Percentiles rank a stretch among this genome's conserved stretches.
phyloP scores from a whole-genome alignment of 495 filamentous ascomycete species.

The Penicillium steckii region DNA sequence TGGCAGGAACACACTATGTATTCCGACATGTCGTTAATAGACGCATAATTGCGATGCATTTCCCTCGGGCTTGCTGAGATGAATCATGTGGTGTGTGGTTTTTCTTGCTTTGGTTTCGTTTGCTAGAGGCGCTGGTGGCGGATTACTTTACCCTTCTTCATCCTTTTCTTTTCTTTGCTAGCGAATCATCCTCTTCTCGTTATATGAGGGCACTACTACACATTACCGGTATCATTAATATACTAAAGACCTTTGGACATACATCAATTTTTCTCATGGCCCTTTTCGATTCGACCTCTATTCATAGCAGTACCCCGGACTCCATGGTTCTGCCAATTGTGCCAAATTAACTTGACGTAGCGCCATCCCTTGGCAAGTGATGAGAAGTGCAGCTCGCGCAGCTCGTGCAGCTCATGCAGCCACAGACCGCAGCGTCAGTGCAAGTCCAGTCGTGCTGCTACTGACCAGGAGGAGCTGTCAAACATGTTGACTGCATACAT shows the following conservation, averaged over 20 bases:
- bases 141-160: too few species aligned
- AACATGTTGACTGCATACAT: too few species aligned
- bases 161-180: neutral
- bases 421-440: neutral
- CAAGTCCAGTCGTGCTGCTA: too few species aligned
- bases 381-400: neutral
- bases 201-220: neutral
- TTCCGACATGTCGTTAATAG: neutral
- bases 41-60: conserved; percentile 19
- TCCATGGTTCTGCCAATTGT: too few species aligned
- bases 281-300: too few species aligned
- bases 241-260: neutral
- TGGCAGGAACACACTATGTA: too few species aligned
- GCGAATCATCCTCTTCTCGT: conserved; percentile 6
- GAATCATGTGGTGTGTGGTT: conserved; percentile 20
- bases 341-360: neutral
- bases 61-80: conserved; percentile 11
- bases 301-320: too few species aligned
- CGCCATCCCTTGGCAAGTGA: conserved; percentile 1
- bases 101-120: neutral
- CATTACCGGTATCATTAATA: neutral
- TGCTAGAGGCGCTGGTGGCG: conserved; percentile 21
- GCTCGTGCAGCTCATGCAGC: neutral
- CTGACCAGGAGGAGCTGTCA: too few species aligned
- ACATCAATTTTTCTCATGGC: neutral